These are phyloP conservation scores for Inga leiocalycina DNA, from an alignment of 306 rosid species.

Conservation along the genomic window DNA sequence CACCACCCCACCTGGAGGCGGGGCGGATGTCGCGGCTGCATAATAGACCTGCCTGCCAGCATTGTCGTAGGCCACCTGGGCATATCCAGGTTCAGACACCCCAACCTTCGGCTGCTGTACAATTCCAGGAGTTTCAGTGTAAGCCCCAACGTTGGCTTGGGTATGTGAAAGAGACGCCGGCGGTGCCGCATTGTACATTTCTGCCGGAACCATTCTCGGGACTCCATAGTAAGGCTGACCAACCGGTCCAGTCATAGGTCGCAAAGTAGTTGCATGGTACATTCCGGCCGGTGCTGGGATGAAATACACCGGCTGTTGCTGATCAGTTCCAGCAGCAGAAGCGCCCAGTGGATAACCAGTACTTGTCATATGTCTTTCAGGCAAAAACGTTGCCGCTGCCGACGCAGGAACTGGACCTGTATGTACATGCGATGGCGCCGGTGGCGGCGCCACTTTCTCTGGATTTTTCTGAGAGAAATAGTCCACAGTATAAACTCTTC, in stretches of 20 bases:
- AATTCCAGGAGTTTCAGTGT: constrained; percentile 37
- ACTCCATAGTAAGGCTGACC: constrained; percentile 65
- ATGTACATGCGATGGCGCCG: constrained; percentile 29
- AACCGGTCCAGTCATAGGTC: constrained; percentile 52
- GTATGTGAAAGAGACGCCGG: constrained; percentile 32
- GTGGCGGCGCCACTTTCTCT: constrained; percentile 45
- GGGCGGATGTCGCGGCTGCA: constrained; percentile 24
- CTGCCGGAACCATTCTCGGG: constrained; percentile 48
- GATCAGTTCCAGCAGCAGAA: constrained; percentile 35
- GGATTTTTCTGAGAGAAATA: constrained; percentile 46
- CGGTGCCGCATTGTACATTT: constrained; percentile 43
- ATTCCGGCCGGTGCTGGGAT: constrained; percentile 60
- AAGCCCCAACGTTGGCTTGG: constrained; percentile 42
- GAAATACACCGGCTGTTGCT: constrained; percentile 66
- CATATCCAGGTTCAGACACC: constrained; percentile 48
- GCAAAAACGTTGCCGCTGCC: constrained; percentile 43
- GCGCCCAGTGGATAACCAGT: constrained; percentile 46
- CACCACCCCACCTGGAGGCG: constrained; percentile 34
- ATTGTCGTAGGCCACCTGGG: constrained; percentile 53
- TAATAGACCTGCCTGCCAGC: constrained; percentile 57
- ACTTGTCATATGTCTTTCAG: constrained; percentile 51
- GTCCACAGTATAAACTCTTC: constrained; percentile 44
- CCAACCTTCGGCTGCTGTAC: constrained; percentile 37
- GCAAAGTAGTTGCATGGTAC: constrained; percentile 57
- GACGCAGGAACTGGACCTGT: constrained; percentile 31